Conservation (phyloP, 805 yeast species). For the Monosporozyma solicola region DNA sequence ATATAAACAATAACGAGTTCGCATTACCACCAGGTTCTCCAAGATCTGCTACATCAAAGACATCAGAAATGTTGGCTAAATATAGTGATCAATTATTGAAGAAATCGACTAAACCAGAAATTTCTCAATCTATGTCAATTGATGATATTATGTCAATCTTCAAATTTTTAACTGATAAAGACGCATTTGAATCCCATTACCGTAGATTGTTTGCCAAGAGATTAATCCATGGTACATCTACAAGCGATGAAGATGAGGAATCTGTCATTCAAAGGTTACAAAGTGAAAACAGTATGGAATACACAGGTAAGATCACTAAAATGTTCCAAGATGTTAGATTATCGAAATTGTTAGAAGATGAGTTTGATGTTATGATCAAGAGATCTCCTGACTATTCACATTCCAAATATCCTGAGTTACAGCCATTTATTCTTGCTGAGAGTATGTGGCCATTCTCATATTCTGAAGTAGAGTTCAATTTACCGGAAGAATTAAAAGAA, state of each 20-base stretch:
- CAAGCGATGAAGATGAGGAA: conserved; percentile 75
- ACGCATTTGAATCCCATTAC: conserved; percentile 89
- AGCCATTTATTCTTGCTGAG: conserved; percentile 74
- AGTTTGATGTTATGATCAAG: conserved; percentile 29
- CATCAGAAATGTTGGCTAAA: conserved; percentile 87
- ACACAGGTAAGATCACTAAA: conserved; percentile 85
- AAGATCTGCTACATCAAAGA: conserved; percentile 52
- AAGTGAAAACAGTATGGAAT: conserved; percentile 83
- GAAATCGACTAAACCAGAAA: conserved; percentile 63
- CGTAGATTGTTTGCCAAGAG: conserved; percentile 84
- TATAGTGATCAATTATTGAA: conserved; percentile 79
- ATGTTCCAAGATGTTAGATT: conserved; percentile 93
- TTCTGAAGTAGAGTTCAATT: conserved; percentile 36
- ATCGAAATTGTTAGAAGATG: conserved; percentile 60
- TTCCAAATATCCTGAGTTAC: conserved; percentile 40
- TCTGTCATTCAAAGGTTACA: conserved; percentile 76
- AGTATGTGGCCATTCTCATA: conserved; percentile 74
- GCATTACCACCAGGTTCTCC: conserved; percentile 53
- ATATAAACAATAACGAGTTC: conserved; percentile 72
- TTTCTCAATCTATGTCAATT: conserved; percentile 61
- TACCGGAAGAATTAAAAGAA: conserved; percentile 60
- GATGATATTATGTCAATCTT: conserved; percentile 83
- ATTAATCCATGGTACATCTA: conserved; percentile 76
- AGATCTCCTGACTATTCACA: conserved; percentile 25
- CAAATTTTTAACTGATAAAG: conserved; percentile 85